Evolutionary conservation across 148 eudicot genomes (phyloP).

Genomic region (Rhododendron simsii): DNA sequence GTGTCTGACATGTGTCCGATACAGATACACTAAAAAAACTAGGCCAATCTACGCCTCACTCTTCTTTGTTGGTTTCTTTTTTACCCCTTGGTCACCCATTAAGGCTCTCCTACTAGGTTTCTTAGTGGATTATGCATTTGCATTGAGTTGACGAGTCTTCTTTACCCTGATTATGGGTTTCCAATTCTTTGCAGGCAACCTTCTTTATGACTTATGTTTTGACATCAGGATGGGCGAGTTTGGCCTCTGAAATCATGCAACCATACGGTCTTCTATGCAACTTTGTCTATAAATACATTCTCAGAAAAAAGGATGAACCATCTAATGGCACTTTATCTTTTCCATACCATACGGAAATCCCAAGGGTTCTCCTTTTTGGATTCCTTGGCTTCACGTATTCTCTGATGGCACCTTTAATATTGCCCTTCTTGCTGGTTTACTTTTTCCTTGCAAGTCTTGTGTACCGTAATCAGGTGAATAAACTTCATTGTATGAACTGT

Average conservation of each 20-base stretch:
- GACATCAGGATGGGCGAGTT: slow-evolving; percentile 98
- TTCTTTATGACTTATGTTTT: slow-evolving; percentile 83
- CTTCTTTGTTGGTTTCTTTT: not conserved
- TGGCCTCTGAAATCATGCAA: slow-evolving; percentile 85
- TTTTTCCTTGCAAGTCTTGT: slow-evolving; percentile 78
- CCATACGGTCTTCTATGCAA: slow-evolving; percentile 65
- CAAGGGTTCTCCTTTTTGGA: slow-evolving; percentile 77
- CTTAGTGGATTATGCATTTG: not conserved
- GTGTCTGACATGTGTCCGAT: not conserved
- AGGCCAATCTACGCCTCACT: not conserved
- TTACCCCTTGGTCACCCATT: not conserved
- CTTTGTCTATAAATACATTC: slow-evolving; percentile 38
- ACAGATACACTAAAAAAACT: not conserved
- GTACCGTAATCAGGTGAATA: slow-evolving; percentile 89
- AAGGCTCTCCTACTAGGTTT: not conserved
- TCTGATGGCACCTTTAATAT: slow-evolving; percentile 71
- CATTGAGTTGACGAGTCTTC: not conserved
- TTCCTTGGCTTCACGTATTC: slow-evolving; percentile 75
- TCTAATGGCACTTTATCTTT: slow-evolving; percentile 59
- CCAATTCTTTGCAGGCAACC: slow-evolving; percentile 55
- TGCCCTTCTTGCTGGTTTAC: slow-evolving; percentile 83
- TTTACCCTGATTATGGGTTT: not conserved
- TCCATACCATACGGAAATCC: slow-evolving; percentile 91
- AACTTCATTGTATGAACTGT: not conserved
- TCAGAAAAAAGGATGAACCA: slow-evolving; percentile 48